Evolutionary conservation across 78 protist species (phyloP), one percentile per base, ranked within the genome.

Genomic region (Monocercomonoides exilis): DNA sequence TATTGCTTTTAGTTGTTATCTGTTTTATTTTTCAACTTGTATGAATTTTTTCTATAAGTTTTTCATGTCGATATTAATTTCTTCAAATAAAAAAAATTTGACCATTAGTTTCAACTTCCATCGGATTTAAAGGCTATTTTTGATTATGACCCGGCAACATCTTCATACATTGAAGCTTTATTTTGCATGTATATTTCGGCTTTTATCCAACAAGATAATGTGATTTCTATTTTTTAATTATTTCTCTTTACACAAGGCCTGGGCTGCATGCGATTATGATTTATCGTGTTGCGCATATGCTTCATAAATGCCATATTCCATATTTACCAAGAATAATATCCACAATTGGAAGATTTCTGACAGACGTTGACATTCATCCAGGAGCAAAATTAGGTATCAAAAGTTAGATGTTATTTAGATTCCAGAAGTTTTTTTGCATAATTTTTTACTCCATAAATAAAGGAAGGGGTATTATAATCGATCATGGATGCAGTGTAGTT

Each of bases 331-430:
- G 45, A 2, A 3, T 87, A 0, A 1, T 87, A 0, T n/a, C 86
- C 0, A 42, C 43, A 0, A 1, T 88, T 2, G 2, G 21, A 36
- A 36, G 90, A 1, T 88, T 88, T 5, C 3, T 88, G 46, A 77
- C 87, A 3, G 34, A 45, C 33, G 44, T 88, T 0, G 90, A 88
- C 11, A 88, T 88, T 2, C 90, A 88, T 42, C 90, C 90, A 1
- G 90, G 90, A 0, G 90, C 90, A n/a, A 70, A 44, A 2, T 41
- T 88, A 11, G 89, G 89, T 0, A 64, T 34, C n/a, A n/a, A n/a
- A n/a, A n/a, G n/a, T n/a, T n/a, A n/a, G n/a, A 21, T 1, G 6
- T 36, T 54, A 54, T 54, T 32, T 54, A 54, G 29, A 29, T n/a
- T n/a, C n/a, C n/a, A n/a, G n/a, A n/a, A n/a, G n/a, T n/a, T n/a